Evolutionary conservation across 805 yeast genomes (phyloP).

Genomic region (Lipomyces anomalus): DNA sequence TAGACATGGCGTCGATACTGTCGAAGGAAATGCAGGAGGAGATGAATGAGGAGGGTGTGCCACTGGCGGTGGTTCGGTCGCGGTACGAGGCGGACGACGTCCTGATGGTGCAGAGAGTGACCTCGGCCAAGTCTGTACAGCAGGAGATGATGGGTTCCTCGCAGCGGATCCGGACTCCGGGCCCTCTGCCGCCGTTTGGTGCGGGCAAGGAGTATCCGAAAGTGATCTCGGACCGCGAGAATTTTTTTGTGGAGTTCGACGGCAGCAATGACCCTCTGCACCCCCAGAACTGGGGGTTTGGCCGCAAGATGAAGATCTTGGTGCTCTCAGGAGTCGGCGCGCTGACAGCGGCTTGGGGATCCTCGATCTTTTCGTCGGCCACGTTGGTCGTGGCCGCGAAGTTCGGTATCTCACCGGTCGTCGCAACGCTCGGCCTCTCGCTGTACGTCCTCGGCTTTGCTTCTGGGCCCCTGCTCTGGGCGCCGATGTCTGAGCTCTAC

Average conservation of each 20-base stretch:
- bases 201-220: slow-evolving; percentile 61
- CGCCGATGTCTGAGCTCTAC: slow-evolving; percentile 68
- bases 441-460: slow-evolving; percentile 91
- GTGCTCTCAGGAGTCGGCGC: slow-evolving; percentile 46
- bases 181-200: slow-evolving; percentile 54
- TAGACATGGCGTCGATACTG: not conserved
- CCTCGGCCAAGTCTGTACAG: slow-evolving; percentile 14
- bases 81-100: slow-evolving; percentile 8
- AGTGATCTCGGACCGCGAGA: slow-evolving; percentile 46
- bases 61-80: slow-evolving; percentile 1
- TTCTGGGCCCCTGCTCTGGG: slow-evolving; percentile 86
- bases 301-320: slow-evolving; percentile 44
- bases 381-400: slow-evolving; percentile 39
- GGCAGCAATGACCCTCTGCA: slow-evolving; percentile 75
- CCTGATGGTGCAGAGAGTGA: slow-evolving; percentile 10
- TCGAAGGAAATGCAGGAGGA: not conserved
- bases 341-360: slow-evolving; percentile 61
- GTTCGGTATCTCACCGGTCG: slow-evolving; percentile 59
- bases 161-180: not conserved
- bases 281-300: slow-evolving; percentile 70
- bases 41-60: not conserved
- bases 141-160: slow-evolving; percentile 13
- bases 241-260: slow-evolving; percentile 64
- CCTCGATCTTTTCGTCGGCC: slow-evolving; percentile 74
- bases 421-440: slow-evolving; percentile 70